phyloP scores from a whole-genome alignment of 2,329 filamentous ascomycete genomes.

The Boeremia exigua region DNA sequence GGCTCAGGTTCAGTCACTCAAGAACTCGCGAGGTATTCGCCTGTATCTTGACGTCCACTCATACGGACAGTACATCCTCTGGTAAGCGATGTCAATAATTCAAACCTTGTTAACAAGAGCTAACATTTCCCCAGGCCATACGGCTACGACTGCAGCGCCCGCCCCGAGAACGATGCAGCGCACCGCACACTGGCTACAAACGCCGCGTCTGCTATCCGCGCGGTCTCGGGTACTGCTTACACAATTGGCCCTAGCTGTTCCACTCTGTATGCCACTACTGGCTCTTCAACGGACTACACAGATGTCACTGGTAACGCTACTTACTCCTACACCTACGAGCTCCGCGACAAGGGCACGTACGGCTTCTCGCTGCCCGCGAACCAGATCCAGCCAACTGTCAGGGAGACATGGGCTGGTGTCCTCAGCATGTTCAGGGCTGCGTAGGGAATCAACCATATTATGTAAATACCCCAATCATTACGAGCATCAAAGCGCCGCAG shows the following conservation, averaged over 20 bases:
- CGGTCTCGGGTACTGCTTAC: conserved; percentile 57
- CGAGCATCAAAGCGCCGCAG: too few relatives aligned
- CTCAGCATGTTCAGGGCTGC: conserved; percentile 37
- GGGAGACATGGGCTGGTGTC: conserved; percentile 56
- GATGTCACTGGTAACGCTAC: conserved; percentile 51
- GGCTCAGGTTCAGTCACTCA: conserved; percentile 50
- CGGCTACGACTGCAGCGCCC: conserved; percentile 62
- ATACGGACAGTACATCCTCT: conserved; percentile 31
- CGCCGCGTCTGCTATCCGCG: conserved; percentile 60
- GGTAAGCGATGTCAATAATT: conserved; percentile 20
- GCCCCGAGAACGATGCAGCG: conserved; percentile 56
- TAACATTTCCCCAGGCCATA: conserved; percentile 56
- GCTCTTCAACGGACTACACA: conserved; percentile 53
- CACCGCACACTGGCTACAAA: conserved; percentile 58
- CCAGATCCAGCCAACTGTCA: conserved; percentile 56
- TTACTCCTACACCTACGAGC: conserved; percentile 57
- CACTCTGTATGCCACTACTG: conserved; percentile 65
- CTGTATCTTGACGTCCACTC: conserved; percentile 68
- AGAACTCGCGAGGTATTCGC: conserved; percentile 57
- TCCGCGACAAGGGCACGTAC: conserved; percentile 55
- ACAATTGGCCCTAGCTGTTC: conserved; percentile 60
- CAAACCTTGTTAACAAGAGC: not conserved
- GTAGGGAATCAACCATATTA: not conserved
- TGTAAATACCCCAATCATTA: not conserved
- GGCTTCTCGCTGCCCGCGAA: conserved; percentile 58